A percentile compares a stretch with the other conserved stretches of the same genome.
Evolutionary conservation across 441 rosid genomes (phyloP).

Genomic region (Pelargonium citronellum): DNA sequence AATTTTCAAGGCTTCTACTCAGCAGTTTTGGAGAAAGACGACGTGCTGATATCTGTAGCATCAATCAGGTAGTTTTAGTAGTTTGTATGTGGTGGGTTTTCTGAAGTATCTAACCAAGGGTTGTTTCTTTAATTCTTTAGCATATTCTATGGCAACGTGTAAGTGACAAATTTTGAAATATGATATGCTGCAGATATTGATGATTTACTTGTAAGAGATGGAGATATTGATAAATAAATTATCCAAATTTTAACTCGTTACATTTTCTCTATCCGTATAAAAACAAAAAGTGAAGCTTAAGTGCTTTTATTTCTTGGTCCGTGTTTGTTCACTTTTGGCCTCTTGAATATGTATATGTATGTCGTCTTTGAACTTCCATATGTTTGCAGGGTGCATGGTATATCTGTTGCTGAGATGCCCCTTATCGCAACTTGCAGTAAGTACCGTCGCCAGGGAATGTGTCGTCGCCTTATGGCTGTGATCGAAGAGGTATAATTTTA

Average conservation of each 20-base stretch:
- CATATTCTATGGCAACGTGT: conserved; percentile 3
- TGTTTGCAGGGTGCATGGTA: conserved; percentile 72
- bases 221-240: neutral
- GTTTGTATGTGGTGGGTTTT: conserved; percentile 6
- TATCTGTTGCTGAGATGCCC: conserved; percentile 89
- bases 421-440: conserved; percentile 93
- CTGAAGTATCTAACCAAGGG: neutral
- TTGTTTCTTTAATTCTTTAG: neutral
- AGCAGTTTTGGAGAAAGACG: conserved; percentile 82
- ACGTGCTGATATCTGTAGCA: conserved; percentile 78
- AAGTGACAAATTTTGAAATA: conserved; percentile 1
- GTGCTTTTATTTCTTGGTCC: neutral
- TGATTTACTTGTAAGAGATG: neutral
- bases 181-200: neutral
- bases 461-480: conserved; percentile 66
- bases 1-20: conserved; percentile 81
- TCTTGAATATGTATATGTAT: neutral
- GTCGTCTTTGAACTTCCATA: neutral
- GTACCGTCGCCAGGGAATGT: conserved; percentile 89
- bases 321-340: neutral
- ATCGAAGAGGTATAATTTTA: conserved; percentile 65
- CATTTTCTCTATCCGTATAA: too few relatives aligned
- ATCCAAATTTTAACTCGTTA: neutral
- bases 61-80: conserved; percentile 60
- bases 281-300: neutral